Evolutionary conservation across 2,329 filamentous ascomycete genomes (phyloP).

Genomic region (Bipolaris gigantea): DNA sequence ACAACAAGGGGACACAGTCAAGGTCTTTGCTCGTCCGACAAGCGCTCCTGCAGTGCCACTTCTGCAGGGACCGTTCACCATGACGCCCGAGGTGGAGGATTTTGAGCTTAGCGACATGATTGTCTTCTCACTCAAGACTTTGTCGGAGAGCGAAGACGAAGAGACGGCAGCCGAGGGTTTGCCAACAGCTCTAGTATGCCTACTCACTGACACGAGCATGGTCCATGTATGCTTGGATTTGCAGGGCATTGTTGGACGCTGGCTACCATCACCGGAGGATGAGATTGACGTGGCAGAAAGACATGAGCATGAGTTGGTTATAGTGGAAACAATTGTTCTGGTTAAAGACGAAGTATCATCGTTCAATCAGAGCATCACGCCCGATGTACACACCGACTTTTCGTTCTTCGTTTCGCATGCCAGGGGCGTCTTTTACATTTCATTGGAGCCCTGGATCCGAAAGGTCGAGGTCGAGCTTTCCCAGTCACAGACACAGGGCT

Average conservation of each 20-base stretch:
- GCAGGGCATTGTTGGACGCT: slow-evolving; percentile 64
- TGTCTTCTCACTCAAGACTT: slow-evolving; percentile 55
- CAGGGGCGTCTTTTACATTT: slow-evolving; percentile 58
- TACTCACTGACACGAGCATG: slow-evolving; percentile 58
- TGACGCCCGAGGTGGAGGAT: slow-evolving; percentile 55
- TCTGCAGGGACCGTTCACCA: slow-evolving; percentile 63
- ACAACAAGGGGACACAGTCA: slow-evolving; percentile 47
- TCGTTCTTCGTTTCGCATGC: slow-evolving; percentile 61
- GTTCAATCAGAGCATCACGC: slow-evolving; percentile 59
- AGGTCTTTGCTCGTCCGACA: slow-evolving; percentile 60
- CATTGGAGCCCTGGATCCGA: slow-evolving; percentile 59
- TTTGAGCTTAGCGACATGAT: slow-evolving; percentile 64
- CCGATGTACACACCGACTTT: slow-evolving; percentile 59
- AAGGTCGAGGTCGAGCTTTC: slow-evolving; percentile 61
- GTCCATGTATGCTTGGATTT: slow-evolving; percentile 64
- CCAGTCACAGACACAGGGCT: slow-evolving; percentile 54
- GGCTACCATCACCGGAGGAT: slow-evolving; percentile 55
- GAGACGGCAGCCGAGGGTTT: slow-evolving; percentile 52
- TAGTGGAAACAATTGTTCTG: slow-evolving; percentile 49
- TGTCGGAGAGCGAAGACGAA: slow-evolving; percentile 56
- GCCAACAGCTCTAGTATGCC: slow-evolving; percentile 60
- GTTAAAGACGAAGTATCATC: slow-evolving; percentile 28
- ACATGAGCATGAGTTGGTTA: slow-evolving; percentile 33
- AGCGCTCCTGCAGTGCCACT: slow-evolving; percentile 60
- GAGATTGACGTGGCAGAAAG: slow-evolving; percentile 21